A percentile compares a stretch with the other conserved stretches of the same genome.
Evolutionary conservation across 441 rosid species (phyloP).

Genomic region (Breynia disticha): DNA sequence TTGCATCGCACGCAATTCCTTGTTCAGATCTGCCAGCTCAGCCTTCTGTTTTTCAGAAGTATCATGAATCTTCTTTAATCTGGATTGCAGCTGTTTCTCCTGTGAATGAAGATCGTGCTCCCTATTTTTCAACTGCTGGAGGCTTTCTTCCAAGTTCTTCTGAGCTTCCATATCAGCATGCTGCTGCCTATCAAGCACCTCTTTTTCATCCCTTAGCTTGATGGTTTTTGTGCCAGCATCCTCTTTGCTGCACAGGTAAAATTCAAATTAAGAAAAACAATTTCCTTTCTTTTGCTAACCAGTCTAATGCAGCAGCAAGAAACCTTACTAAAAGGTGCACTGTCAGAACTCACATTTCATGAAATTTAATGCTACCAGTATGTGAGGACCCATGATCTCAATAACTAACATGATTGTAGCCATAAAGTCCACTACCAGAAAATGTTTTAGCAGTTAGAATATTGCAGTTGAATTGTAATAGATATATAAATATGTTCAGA

Average conservation of each 20-base stretch:
- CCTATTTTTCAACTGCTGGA: constrained; percentile 78
- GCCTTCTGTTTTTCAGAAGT: constrained; percentile 52
- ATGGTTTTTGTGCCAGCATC: constrained; percentile 93
- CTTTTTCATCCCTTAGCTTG: constrained; percentile 89
- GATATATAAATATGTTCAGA: too few species aligned
- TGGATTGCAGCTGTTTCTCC: constrained; percentile 63
- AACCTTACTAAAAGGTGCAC: neutral
- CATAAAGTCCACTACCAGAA: too few species aligned
- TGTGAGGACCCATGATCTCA: too few species aligned
- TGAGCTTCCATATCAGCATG: constrained; percentile 86
- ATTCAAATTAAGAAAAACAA: constrained; percentile 4
- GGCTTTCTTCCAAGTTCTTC: constrained; percentile 91
- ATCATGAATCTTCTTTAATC: constrained; percentile 56
- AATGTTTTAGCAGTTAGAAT: too few species aligned
- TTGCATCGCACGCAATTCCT: constrained; percentile 65
- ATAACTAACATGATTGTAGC: too few species aligned
- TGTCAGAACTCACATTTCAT: neutral
- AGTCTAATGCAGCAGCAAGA: neutral
- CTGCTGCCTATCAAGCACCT: constrained; percentile 92
- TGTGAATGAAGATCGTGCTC: constrained; percentile 68
- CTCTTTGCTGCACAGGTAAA: constrained; percentile 62
- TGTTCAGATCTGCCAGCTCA: constrained; percentile 50
- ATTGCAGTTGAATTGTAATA: too few species aligned
- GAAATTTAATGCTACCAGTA: neutral
- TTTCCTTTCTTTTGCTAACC: neutral